Evolutionary conservation across 108 stramenopile species (phyloP).

Genomic region (Schizochytrium sp.): DNA sequence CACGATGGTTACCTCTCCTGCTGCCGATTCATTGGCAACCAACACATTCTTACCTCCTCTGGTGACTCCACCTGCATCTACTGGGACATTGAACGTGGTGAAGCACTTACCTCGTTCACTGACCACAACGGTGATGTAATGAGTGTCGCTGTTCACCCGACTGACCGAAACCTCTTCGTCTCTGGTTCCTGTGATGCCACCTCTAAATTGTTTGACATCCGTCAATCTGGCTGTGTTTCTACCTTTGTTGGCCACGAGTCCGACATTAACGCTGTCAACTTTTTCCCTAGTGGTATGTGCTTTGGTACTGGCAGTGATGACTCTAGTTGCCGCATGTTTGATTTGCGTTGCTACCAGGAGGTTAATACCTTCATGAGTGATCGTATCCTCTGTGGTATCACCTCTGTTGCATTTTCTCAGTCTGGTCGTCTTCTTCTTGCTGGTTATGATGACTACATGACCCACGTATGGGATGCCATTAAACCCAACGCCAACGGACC

Average conservation of each 20-base stretch:
- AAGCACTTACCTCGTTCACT: constrained; percentile 83
- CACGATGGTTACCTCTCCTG: constrained; percentile 98
- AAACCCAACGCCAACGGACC: constrained; percentile 58
- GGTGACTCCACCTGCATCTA: constrained; percentile 96
- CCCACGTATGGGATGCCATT: constrained; percentile 75
- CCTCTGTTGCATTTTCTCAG: constrained; percentile 62
- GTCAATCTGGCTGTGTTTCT: constrained; percentile 79
- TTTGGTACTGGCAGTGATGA: constrained; percentile 96
- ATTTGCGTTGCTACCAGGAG: constrained; percentile 91
- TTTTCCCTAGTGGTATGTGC: constrained; percentile 90
- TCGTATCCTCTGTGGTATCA: constrained; percentile 63
- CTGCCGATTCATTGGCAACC: constrained; percentile 92
- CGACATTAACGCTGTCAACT: constrained; percentile 95
- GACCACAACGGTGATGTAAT: constrained; percentile 97
- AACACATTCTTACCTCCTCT: constrained; percentile 88
- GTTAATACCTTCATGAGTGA: constrained; percentile 88
- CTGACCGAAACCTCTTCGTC: constrained; percentile 87
- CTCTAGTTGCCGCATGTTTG: constrained; percentile 91
- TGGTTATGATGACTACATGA: constrained; percentile 79
- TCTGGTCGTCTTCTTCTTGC: constrained; percentile 72
- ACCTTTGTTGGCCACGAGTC: constrained; percentile 94
- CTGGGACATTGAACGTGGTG: constrained; percentile 92
- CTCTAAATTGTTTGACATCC: constrained; percentile 98
- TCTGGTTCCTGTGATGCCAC: constrained; percentile 94
- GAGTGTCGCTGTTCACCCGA: constrained; percentile 85